Evolutionary conservation across 129 eudicot species (phyloP).

Genomic region (Flaveria bidentis): DNA sequence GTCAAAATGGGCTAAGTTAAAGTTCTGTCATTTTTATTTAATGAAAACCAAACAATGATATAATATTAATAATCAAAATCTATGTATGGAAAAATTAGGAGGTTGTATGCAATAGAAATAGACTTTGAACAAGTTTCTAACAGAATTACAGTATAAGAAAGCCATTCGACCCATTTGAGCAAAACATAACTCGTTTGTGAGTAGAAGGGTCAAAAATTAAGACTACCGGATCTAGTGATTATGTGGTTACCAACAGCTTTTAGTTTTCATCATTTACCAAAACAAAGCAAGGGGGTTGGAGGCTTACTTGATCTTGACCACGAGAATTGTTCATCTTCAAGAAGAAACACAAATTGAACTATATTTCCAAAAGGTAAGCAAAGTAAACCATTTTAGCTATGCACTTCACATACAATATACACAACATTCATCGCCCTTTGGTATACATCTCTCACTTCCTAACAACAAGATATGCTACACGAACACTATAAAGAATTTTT

Average conservation of each 20-base stretch:
- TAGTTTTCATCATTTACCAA: neutral
- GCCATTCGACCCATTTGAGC: neutral
- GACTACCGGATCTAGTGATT: neutral
- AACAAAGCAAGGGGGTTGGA: neutral
- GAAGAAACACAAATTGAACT: too few species aligned
- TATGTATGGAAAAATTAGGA: too few species aligned
- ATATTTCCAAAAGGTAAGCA: too few species aligned
- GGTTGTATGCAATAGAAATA: neutral
- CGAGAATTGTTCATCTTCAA: conserved; percentile 49
- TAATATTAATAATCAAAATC: too few species aligned
- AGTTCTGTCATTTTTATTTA: too few species aligned
- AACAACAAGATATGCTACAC: neutral
- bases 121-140: too few species aligned
- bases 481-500: neutral
- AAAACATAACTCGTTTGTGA: neutral
- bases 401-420: too few species aligned
- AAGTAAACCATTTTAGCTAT: too few species aligned
- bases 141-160: too few species aligned
- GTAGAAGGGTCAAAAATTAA: neutral
- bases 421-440: too few species aligned
- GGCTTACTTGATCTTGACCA: conserved; percentile 58
- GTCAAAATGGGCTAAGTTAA: too few species aligned
- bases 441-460: neutral
- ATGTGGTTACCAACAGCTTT: neutral
- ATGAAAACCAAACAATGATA: too few species aligned